These are phyloP conservation scores for Lentinula guzmanii DNA, from an alignment of 768 basidiomycete genomes.

Conservation along the genomic window DNA sequence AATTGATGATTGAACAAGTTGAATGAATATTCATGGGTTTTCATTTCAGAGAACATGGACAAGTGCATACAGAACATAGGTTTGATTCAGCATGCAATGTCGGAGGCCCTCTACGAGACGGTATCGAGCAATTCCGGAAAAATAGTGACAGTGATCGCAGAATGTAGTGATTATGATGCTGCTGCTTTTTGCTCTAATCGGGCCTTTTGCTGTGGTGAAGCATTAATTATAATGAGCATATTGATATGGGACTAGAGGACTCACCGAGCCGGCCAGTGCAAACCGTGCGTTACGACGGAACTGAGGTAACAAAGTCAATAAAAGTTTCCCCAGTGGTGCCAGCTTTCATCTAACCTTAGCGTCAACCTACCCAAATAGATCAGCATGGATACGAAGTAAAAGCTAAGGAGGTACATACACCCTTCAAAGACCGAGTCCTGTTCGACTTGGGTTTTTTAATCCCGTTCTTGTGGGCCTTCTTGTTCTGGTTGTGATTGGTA, in stretches of 20 bases:
- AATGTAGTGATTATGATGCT: constrained; percentile 19
- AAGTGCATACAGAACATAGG: not conserved
- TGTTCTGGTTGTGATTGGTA: constrained; percentile 94
- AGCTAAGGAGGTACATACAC: constrained; percentile 59
- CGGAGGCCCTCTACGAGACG: not conserved
- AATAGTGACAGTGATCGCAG: not conserved
- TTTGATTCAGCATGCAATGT: constrained; percentile 11
- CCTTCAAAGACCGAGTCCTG: constrained; percentile 78
- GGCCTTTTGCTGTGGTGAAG: constrained; percentile 50
- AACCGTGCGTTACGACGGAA: constrained; percentile 80
- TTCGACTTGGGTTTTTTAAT: constrained; percentile 78
- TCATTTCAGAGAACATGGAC: too few species aligned
- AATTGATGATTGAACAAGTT: not conserved
- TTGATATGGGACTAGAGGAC: constrained; percentile 17
- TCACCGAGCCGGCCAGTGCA: constrained; percentile 70
- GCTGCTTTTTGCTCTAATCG: constrained; percentile 52
- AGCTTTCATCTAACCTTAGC: constrained; percentile 51
- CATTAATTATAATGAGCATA: constrained; percentile 5
- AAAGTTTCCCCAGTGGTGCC: constrained; percentile 3
- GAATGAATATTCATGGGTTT: not conserved
- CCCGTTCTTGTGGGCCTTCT: constrained; percentile 97
- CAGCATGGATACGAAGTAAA: constrained; percentile 5
- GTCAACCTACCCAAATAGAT: constrained; percentile 52
- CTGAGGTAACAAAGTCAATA: constrained; percentile 30
- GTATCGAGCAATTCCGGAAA: too few species aligned